Base-by-base conservation (phyloP, 352 stramenopile species). In the Peronospora tabacina region DNA sequence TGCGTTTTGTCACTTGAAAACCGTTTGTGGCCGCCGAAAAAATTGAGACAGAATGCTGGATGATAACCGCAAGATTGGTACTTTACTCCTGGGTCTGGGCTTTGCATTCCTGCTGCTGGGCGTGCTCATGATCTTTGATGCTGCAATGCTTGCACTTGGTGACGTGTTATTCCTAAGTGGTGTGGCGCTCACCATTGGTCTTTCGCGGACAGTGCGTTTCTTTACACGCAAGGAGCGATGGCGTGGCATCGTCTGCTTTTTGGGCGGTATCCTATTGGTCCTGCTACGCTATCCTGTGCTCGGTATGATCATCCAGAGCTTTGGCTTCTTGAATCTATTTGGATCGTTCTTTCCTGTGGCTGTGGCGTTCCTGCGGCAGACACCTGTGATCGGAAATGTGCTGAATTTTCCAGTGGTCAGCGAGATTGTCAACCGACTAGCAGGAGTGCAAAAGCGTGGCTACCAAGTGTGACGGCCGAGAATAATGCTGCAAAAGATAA, bases 31-130 rank as follows among this genome's bases (percentile, higher is more conserved):
- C n/a, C n/a, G 41, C 44, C n/a, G n/a, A n/a, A 45, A 7, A 50
- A 24, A 33, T 38, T 20, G 10, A 15, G 24, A 16, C 17, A 49
- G 19, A 39, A 87, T 85, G 74, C 66, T 95, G 49, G 84, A 90
- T 64, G 92, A 98, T 71, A 98, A 98, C 72, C 90, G 90, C 59
- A 97, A 97, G 75, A 97, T 98, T 65, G 92, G 92, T 45, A 97
- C 92, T 22, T 74, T 94, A 47, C 70, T 97, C 45, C 75, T 97
- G 50, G 87, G 90, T 35, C 65, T 97, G 35, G 91, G 91, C 55
- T 95, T 94, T 52, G 75, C 77, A 37, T 97, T 97, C 64, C 63
- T 98, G 35, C 90, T 97, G 66, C 71, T 98, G 10, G 92, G 92
- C 45, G 76, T 96, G 43, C 65, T 98, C 42, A 94, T 98, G 63